Conservation (phyloP, 2,329 filamentous ascomycete species). For the Harringtonia lauricola region DNA sequence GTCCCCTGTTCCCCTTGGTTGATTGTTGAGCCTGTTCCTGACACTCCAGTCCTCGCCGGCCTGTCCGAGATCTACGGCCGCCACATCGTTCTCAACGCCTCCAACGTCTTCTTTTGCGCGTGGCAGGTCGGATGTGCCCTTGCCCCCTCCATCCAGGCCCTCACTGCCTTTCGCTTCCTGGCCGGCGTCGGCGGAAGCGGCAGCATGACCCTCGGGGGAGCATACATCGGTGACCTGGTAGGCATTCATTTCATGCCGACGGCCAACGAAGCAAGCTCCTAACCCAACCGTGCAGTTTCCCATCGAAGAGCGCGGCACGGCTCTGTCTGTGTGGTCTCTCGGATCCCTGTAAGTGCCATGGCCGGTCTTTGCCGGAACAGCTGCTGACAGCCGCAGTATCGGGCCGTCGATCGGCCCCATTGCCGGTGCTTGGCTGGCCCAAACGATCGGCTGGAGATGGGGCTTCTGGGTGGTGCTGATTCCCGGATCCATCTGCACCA, state of each 20-base stretch:
- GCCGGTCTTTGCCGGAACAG: no score
- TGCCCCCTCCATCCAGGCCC: conserved; percentile 36
- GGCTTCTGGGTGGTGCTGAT: conserved; percentile 40
- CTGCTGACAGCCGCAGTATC: conserved; percentile 4
- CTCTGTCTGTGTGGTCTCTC: conserved; percentile 37
- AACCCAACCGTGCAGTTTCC: no score
- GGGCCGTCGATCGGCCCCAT: conserved; percentile 35
- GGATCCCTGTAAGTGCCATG: conserved; percentile 15
- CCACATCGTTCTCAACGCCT: conserved; percentile 61
- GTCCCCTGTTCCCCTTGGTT: conserved; percentile 41
- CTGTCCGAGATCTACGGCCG: conserved; percentile 14
- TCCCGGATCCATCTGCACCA: conserved; percentile 22
- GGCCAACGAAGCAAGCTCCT: not conserved
- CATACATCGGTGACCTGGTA: conserved; percentile 9
- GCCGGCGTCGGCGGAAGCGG: conserved; percentile 11
- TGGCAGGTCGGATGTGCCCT: conserved; percentile 59
- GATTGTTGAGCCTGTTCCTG: no score
- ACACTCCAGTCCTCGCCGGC: conserved; percentile 28
- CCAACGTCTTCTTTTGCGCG: conserved; percentile 51
- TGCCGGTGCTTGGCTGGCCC: conserved; percentile 36
- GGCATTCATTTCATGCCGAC: no score
- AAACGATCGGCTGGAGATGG: conserved; percentile 28
- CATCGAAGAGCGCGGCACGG: conserved; percentile 43
- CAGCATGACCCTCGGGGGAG: conserved; percentile 11
- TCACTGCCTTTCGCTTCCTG: conserved; percentile 13